phyloP scores from a whole-genome alignment of 805 yeast species.

The Sugiyamaella americana region DNA sequence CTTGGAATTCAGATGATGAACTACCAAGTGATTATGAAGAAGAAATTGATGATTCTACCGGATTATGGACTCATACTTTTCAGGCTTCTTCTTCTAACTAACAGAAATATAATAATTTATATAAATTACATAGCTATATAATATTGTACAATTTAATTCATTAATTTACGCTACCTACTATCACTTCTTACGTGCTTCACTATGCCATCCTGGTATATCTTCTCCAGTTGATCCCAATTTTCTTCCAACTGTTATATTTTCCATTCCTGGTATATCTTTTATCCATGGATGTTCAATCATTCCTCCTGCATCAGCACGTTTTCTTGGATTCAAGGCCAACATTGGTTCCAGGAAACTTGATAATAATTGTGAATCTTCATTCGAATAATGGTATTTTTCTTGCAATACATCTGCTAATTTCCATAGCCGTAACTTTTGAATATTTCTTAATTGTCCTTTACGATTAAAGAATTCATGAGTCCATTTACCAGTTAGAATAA shows the following conservation, averaged over 20 bases:
- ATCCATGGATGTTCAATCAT: slow-evolving; percentile 84
- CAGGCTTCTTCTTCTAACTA: background rate
- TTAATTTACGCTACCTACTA: too few species aligned
- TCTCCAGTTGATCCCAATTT: slow-evolving; percentile 74
- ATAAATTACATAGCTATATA: too few species aligned
- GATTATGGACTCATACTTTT: background rate
- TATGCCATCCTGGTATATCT: slow-evolving; percentile 92
- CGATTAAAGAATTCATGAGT: slow-evolving; percentile 56
- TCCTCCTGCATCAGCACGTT: slow-evolving; percentile 94
- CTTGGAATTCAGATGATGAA: slow-evolving; percentile 8
- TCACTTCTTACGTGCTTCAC: slow-evolving; percentile 5
- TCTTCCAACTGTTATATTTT: slow-evolving; percentile 62
- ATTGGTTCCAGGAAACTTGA: slow-evolving; percentile 77
- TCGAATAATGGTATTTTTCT: slow-evolving; percentile 76
- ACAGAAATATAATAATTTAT: too few species aligned
- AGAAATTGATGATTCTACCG: background rate
- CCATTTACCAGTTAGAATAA: slow-evolving; percentile 56
- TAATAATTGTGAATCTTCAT: slow-evolving; percentile 63
- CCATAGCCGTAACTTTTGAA: slow-evolving; percentile 84
- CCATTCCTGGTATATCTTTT: slow-evolving; percentile 68
- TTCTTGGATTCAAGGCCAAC: slow-evolving; percentile 71
- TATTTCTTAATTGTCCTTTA: slow-evolving; percentile 67
- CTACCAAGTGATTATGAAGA: slow-evolving; percentile 10
- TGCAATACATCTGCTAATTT: slow-evolving; percentile 69
- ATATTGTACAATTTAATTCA: too few species aligned